Percentiles rank a stretch among this genome's conserved stretches.
phyloP scores from a whole-genome alignment of 1,284 basidiomycete species.

The Austroboletus niveus region DNA sequence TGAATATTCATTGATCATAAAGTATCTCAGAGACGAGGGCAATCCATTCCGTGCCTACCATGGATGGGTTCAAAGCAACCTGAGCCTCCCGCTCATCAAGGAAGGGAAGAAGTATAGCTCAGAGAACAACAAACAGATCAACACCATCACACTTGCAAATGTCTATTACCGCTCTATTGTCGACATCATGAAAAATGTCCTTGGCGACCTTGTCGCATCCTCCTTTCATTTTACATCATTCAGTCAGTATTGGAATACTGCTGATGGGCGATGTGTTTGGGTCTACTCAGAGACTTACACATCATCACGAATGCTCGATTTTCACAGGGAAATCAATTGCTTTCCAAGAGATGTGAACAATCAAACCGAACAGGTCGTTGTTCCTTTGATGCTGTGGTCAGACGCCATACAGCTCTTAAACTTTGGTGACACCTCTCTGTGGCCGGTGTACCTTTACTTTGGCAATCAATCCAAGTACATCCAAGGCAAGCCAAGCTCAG shows the following conservation, averaged over 20 bases:
- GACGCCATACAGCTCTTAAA: slow-evolving; percentile 29
- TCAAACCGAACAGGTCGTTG: slow-evolving; percentile 18
- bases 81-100: slow-evolving; percentile 1
- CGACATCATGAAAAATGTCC: slow-evolving; percentile 7
- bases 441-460: slow-evolving; percentile 32
- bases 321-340: neutral
- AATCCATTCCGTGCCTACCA: slow-evolving; percentile 10
- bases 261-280: slow-evolving; percentile 4
- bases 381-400: slow-evolving; percentile 32
- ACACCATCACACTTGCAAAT: neutral
- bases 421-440: slow-evolving; percentile 28
- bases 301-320: slow-evolving; percentile 1
- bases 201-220: neutral
- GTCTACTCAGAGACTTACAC: slow-evolving; percentile 24
- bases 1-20: neutral
- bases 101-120: neutral
- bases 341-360: neutral
- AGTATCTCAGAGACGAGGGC: slow-evolving; percentile 1
- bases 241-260: slow-evolving; percentile 15
- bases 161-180: slow-evolving; percentile 3
- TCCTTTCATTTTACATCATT: slow-evolving; percentile 17
- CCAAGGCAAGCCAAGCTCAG: slow-evolving; percentile 11
- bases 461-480: slow-evolving; percentile 22
- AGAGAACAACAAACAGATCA: neutral
- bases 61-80: slow-evolving; percentile 2